Percentiles rank a stretch among this genome's conserved stretches.
Evolutionary conservation across 345 rosid species (phyloP).

Genomic region (Triadica sebifera): DNA sequence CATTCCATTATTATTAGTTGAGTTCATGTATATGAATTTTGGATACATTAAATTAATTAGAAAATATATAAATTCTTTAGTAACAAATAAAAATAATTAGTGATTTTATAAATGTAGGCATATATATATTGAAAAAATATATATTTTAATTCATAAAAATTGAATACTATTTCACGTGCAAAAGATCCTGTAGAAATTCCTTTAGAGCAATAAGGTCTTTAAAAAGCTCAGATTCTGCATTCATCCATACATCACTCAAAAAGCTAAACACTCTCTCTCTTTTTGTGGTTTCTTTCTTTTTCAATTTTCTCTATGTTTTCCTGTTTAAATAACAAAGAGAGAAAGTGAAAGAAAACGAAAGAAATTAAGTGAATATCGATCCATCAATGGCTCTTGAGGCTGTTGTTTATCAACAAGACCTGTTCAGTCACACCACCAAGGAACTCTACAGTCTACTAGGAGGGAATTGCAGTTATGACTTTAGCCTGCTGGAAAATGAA

Average conservation of each 20-base stretch:
- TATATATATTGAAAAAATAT: too few species aligned
- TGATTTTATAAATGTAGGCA: too few species aligned
- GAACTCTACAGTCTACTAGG: slow-evolving; percentile 49
- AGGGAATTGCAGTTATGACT: slow-evolving; percentile 36
- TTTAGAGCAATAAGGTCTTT: slow-evolving; percentile 24
- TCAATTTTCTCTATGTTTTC: not conserved
- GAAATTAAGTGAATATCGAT: not conserved
- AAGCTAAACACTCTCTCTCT: not conserved
- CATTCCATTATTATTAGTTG: too few species aligned
- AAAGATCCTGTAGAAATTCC: slow-evolving; percentile 28
- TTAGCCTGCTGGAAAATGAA: slow-evolving; percentile 18
- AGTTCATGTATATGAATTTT: too few species aligned
- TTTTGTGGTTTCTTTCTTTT: not conserved
- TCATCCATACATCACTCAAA: slow-evolving; percentile 17
- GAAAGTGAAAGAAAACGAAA: slow-evolving; percentile 15
- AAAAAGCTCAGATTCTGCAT: slow-evolving; percentile 36
- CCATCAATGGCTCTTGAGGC: slow-evolving; percentile 71
- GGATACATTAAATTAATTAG: too few species aligned
- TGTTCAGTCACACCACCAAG: slow-evolving; percentile 36
- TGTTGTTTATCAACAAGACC: slow-evolving; percentile 50
- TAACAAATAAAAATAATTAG: not conserved
- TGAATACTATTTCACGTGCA: slow-evolving; percentile 46
- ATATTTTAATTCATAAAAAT: not conserved
- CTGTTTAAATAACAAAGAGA: not conserved
- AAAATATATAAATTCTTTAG: not conserved